A percentile compares a stretch with the other conserved stretches of the same genome.
These are phyloP conservation scores for Dryas octopetala DNA, from an alignment of 306 rosid genomes.

Conservation along the genomic window DNA sequence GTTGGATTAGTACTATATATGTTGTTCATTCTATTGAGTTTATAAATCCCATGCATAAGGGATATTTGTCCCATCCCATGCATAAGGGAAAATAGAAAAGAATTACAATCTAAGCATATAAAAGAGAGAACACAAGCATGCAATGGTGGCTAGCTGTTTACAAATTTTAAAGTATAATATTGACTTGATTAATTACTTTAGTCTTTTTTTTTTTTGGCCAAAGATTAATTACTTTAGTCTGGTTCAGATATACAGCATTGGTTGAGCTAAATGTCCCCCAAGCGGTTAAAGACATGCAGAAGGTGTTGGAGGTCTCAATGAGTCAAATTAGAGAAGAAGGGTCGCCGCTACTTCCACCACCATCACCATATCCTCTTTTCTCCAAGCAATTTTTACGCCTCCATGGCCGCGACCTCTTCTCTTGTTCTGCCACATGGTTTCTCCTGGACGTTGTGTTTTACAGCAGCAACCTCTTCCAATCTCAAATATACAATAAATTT, in stretches of 20 bases:
- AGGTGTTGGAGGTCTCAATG: slow-evolving; percentile 52
- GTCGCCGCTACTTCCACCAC: slow-evolving; percentile 8
- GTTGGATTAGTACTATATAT: no score
- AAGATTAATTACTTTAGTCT: background rate
- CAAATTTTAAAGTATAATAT: background rate
- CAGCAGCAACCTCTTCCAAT: slow-evolving; percentile 70
- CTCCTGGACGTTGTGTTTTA: slow-evolving; percentile 68
- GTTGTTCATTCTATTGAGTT: no score
- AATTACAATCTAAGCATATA: no score
- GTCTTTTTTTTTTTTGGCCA: background rate
- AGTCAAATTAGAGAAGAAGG: slow-evolving; percentile 50
- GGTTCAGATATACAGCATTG: slow-evolving; percentile 68
- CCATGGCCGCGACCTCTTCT: slow-evolving; percentile 68
- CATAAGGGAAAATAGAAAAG: no score
- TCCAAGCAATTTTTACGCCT: slow-evolving; percentile 51
- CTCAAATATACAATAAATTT: slow-evolving; percentile 36
- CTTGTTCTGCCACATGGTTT: slow-evolving; percentile 59
- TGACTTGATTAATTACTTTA: background rate
- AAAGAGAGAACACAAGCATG: no score
- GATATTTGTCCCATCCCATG: no score
- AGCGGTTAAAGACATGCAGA: slow-evolving; percentile 78
- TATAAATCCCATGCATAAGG: no score
- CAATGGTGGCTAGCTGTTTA: no score
- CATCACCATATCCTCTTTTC: slow-evolving; percentile 33
- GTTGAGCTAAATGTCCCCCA: slow-evolving; percentile 64